Evolutionary conservation across 441 rosid species (phyloP).

Genomic region (Eruca vesicaria): DNA sequence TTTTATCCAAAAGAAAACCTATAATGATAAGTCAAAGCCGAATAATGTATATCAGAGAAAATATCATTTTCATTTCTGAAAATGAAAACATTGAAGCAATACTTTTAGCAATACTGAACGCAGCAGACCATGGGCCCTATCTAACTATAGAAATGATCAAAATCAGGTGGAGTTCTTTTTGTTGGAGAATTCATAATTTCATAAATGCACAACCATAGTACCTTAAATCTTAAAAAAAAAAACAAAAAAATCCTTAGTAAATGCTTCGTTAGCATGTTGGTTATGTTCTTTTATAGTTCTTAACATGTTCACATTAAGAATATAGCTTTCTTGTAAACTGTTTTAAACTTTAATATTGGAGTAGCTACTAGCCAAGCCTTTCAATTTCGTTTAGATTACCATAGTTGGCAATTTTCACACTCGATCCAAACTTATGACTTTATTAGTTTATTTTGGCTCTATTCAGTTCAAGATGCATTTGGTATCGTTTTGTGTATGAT

Average conservation of each 20-base stretch:
- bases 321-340: neutral
- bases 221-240: no score
- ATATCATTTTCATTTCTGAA: neutral
- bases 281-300: neutral
- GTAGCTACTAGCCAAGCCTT: neutral
- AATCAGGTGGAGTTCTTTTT: neutral
- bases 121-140: neutral
- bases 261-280: neutral
- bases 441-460: neutral
- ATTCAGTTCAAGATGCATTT: neutral
- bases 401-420: conserved; percentile 11
- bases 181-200: neutral
- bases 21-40: neutral
- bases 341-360: neutral
- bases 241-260: no score
- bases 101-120: neutral
- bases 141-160: neutral
- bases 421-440: neutral
- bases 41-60: neutral
- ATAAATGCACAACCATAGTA: neutral
- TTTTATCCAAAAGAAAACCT: neutral
- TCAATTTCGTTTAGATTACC: neutral
- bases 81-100: neutral
- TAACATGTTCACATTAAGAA: conserved; percentile 15
- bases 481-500: neutral